Evolutionary conservation across 305 asterid genomes (phyloP).

Genomic region (Nicotiana rustica): DNA sequence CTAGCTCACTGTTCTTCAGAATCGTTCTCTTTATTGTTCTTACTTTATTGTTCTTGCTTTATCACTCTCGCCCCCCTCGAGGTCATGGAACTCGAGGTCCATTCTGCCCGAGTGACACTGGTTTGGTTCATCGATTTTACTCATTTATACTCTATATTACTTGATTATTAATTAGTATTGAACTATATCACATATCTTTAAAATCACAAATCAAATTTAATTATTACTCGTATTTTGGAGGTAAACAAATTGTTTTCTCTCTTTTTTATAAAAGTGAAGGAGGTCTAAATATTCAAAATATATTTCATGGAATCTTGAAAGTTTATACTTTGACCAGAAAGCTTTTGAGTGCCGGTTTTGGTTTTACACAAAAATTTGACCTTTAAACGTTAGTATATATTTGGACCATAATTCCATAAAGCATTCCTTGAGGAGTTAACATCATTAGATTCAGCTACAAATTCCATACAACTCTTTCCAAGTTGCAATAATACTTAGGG

Average conservation of each 20-base stretch:
- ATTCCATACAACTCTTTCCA: slow-evolving; percentile 15
- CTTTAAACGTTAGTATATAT: slow-evolving; percentile 1
- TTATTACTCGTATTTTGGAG: too few relatives aligned
- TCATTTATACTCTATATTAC: too few relatives aligned
- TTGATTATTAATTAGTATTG: too few relatives aligned
- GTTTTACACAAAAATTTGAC: neutral
- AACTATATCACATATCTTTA: too few relatives aligned
- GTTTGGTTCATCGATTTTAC: too few relatives aligned
- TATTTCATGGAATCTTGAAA: slow-evolving; percentile 11
- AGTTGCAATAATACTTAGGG: slow-evolving; percentile 23
- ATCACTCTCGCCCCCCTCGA: too few relatives aligned
- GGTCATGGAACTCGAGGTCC: too few relatives aligned
- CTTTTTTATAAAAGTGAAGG: neutral
- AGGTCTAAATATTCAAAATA: neutral
- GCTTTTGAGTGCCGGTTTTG: neutral
- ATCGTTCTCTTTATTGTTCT: too few relatives aligned
- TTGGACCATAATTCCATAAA: neutral
- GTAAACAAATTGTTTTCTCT: neutral
- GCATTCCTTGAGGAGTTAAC: slow-evolving; percentile 6
- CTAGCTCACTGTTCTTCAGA: too few relatives aligned
- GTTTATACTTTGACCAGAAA: slow-evolving; percentile 6
- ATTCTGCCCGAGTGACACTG: too few relatives aligned
- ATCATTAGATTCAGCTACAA: slow-evolving; percentile 29
- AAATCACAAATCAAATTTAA: too few relatives aligned
- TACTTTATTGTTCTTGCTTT: too few relatives aligned